A percentile compares a stretch with the other conserved stretches of the same genome.
phyloP scores from a whole-genome alignment of 176 grass and related monocot genomes.

The Cymbopogon citratus region DNA sequence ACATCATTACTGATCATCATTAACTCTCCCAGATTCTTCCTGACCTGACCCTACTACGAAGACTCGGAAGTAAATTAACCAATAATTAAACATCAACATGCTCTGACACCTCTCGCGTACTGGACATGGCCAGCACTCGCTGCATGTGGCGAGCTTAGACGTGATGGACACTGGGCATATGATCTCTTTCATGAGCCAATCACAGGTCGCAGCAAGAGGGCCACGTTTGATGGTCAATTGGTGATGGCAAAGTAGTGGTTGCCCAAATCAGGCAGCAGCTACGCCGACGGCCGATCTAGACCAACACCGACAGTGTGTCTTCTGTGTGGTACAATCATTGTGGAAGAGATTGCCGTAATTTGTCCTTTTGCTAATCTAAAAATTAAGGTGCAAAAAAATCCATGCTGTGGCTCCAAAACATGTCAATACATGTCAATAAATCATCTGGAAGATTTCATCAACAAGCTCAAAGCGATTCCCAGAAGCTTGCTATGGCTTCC shows the following conservation, averaged over 20 bases:
- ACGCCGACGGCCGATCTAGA: slow-evolving; percentile 19
- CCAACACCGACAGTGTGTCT: background rate
- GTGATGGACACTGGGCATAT: background rate
- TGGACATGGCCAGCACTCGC: slow-evolving; percentile 3
- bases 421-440: background rate
- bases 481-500: too few relatives aligned
- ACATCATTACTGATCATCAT: slow-evolving; percentile 15
- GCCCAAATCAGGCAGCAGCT: background rate
- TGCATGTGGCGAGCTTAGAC: slow-evolving; percentile 9
- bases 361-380: background rate
- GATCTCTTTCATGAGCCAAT: background rate
- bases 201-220: background rate
- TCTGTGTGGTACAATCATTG: background rate
- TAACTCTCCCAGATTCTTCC: background rate
- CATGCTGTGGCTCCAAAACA: background rate
- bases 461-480: too few relatives aligned
- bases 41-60: background rate
- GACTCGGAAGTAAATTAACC: background rate
- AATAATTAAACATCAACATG: background rate
- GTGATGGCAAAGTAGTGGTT: background rate
- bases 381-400: background rate
- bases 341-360: background rate
- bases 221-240: background rate
- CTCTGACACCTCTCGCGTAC: background rate
- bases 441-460: too few relatives aligned